phyloP scores from a whole-genome alignment of 2,329 filamentous ascomycete genomes.

The Epichloe baconii region DNA sequence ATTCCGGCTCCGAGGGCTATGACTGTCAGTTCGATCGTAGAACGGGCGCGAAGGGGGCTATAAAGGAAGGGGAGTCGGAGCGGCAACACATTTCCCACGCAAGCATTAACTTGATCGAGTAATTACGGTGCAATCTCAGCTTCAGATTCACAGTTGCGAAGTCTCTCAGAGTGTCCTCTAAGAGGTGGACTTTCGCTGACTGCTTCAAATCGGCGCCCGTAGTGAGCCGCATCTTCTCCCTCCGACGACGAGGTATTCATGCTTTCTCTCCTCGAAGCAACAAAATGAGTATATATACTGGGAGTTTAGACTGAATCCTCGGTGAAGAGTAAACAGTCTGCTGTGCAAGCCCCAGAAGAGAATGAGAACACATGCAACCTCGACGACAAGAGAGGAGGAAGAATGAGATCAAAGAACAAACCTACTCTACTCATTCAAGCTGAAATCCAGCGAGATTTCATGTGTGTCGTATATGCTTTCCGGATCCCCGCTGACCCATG shows the following conservation, averaged over 20 bases:
- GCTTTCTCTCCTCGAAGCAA: background rate
- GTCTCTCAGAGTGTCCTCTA: background rate
- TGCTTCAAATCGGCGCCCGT: conserved; percentile 62
- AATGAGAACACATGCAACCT: background rate
- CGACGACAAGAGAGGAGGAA: conserved; percentile 13
- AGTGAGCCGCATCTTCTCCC: conserved; percentile 55
- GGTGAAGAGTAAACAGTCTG: background rate
- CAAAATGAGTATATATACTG: background rate
- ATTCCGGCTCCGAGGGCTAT: conserved; percentile 74
- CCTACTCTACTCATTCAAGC: conserved; percentile 18
- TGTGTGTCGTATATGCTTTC: background rate
- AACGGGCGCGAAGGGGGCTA: conserved; percentile 14
- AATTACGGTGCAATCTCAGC: conserved; percentile 94
- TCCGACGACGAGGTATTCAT: conserved; percentile 4
- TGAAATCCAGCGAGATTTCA: background rate
- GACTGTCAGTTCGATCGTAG: conserved; percentile 26
- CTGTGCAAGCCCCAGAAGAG: background rate
- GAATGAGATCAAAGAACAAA: conserved; percentile 28
- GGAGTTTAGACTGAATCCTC: too few relatives aligned
- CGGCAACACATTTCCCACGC: conserved; percentile 96
- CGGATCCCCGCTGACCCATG: background rate
- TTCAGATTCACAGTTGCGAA: conserved; percentile 36
- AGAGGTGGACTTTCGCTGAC: conserved; percentile 37
- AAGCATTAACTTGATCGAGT: conserved; percentile 99
- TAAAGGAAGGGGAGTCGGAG: conserved; percentile 35